Base-by-base conservation (phyloP, 2,329 filamentous ascomycete genomes). In the Botrytis deweyae region DNA sequence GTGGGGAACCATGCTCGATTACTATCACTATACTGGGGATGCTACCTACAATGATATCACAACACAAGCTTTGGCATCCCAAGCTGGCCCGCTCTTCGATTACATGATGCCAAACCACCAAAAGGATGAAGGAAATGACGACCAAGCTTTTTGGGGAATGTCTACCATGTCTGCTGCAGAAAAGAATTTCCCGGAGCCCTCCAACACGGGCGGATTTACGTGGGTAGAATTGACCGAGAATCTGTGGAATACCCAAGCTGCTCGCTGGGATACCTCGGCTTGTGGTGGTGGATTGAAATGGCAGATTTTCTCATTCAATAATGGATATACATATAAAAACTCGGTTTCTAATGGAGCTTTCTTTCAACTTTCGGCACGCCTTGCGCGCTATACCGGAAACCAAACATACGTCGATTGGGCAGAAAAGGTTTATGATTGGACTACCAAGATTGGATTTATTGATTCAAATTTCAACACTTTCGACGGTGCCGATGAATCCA, bases 301-400 rank as follows among this genome's bases (percentile, higher is more conserved):
- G 93, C 93, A 97, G 84, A 94, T 97, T 77, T 95, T 91, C 81
- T 84, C 87, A 1, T 88, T 88, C 78, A 95, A 97, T 80, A 90
- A 90, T 75, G 94, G 93, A 22, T 91, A 94, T 81, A 87, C 89
- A 79, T 96, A 97, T 87, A 96, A 95, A 83, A 95, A 95, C 84
- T 87, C 90, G 25, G 89, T 95, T 78, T 91, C 90, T 75, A 96
- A 96, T 81, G 93, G 92, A 61, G 91, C 90, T n/a, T 89, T 96
- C 80, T 95, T 97, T 82, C 91, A 95, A 79, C 86, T 97, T 20
- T 90, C 91, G 6, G 92, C 93, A 1, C 90, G 93, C 29, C 86
- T 95, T 22, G 92, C 91, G 40, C 88, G 91, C 65, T 90, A 89
- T 74, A 93, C 91, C 0, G 89, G 89, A 25, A 91, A 93, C 78